Conservation (phyloP, 352 stramenopile species). For the Pythium myriotylum region DNA sequence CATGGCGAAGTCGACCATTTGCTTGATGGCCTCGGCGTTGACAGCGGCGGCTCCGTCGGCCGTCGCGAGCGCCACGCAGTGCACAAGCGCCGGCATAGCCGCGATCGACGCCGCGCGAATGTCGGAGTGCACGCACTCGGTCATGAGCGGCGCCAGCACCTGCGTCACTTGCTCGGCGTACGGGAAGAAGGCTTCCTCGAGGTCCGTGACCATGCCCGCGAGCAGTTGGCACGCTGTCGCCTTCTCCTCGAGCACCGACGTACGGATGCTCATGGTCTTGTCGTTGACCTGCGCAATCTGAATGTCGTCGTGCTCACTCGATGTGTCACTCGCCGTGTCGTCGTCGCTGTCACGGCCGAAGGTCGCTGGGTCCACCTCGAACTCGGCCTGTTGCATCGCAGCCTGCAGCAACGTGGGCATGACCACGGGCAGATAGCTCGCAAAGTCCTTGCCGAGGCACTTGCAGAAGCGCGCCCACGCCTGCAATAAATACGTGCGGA, state of each 20-base stretch:
- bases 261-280: conserved; percentile 81
- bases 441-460: conserved; percentile 79
- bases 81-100: conserved; percentile 78
- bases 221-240: conserved; percentile 82
- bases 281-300: conserved; percentile 86
- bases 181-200: conserved; percentile 86
- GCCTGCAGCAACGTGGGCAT: conserved; percentile 83
- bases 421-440: conserved; percentile 72
- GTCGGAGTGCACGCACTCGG: conserved; percentile 84
- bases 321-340: conserved; percentile 40
- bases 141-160: conserved; percentile 78
- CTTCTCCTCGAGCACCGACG: conserved; percentile 82
- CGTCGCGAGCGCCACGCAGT: conserved; percentile 63
- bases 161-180: conserved; percentile 87
- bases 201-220: conserved; percentile 69
- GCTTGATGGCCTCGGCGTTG: conserved; percentile 61
- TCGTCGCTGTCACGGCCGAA: conserved; percentile 59
- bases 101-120: conserved; percentile 80
- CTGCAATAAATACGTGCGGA: conserved; percentile 82
- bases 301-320: conserved; percentile 70
- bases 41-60: not conserved
- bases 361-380: conserved; percentile 71
- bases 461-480: conserved; percentile 79
- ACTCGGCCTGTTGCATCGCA: conserved; percentile 81
- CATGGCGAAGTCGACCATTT: conserved; percentile 86